phyloP scores from a whole-genome alignment of 1,284 basidiomycete species.

The Megacollybia platyphylla region DNA sequence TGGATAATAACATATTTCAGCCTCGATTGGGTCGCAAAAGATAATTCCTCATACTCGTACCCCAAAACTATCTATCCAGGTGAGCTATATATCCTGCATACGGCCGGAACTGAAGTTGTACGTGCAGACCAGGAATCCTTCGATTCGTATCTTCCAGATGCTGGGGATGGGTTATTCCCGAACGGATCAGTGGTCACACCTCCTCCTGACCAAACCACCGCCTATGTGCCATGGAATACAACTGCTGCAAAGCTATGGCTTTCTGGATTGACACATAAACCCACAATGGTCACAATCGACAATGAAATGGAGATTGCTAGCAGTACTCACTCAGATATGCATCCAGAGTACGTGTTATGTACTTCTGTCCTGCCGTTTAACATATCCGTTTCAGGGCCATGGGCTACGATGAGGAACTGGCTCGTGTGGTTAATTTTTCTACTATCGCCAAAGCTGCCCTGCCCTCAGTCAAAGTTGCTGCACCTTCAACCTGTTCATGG shows the following conservation, averaged over 20 bases:
- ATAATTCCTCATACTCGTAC: constrained; percentile 34
- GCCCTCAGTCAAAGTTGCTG: constrained; percentile 27
- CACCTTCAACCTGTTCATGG: constrained; percentile 37
- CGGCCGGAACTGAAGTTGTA: not conserved
- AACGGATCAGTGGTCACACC: constrained; percentile 29
- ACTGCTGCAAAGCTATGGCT: constrained; percentile 28
- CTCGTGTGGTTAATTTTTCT: constrained; percentile 26
- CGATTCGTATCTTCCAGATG: constrained; percentile 33
- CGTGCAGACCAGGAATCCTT: constrained; percentile 23
- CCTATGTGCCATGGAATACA: constrained; percentile 32
- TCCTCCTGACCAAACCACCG: constrained; percentile 19
- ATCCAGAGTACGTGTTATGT: constrained; percentile 21
- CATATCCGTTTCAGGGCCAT: constrained; percentile 17
- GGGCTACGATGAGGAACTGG: constrained; percentile 34
- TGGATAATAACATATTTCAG: constrained; percentile 12
- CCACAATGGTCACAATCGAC: constrained; percentile 30
- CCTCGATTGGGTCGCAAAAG: constrained; percentile 41
- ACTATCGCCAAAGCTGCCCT: constrained; percentile 28
- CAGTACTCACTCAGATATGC: constrained; percentile 39
- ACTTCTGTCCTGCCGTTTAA: not conserved
- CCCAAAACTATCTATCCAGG: constrained; percentile 26
- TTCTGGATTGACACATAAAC: constrained; percentile 27
- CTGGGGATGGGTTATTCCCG: constrained; percentile 28
- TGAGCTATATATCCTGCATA: constrained; percentile 8
- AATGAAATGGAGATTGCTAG: constrained; percentile 42